These are phyloP conservation scores for Ogataea hybrid DNA, from an alignment of 1,139 yeast species.

Conservation along the genomic window DNA sequence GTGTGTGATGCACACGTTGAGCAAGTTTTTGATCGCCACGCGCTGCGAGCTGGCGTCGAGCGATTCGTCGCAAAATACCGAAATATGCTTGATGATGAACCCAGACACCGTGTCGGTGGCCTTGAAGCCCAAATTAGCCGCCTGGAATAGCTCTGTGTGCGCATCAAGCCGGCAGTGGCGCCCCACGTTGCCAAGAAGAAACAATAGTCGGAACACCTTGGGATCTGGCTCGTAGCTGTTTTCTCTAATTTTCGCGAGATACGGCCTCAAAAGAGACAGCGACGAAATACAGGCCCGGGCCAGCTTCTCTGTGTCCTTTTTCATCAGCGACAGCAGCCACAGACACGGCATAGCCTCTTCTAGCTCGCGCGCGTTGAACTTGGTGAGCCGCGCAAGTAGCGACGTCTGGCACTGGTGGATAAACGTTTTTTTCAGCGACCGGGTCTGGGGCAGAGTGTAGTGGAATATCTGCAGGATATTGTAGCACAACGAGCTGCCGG, in stretches of 20 bases:
- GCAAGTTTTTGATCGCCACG: slow-evolving; percentile 54
- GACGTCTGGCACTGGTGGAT: slow-evolving; percentile 49
- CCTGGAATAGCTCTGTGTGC: slow-evolving; percentile 40
- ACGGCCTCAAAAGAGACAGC: too few relatives aligned
- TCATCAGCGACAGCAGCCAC: too few relatives aligned
- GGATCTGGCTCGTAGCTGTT: slow-evolving; percentile 35
- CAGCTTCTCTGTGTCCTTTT: too few relatives aligned
- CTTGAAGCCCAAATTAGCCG: slow-evolving; percentile 42
- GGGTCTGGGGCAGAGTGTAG: slow-evolving; percentile 42
- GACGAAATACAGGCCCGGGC: too few relatives aligned
- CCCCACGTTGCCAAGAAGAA: slow-evolving; percentile 68
- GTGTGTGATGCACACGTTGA: slow-evolving; percentile 56
- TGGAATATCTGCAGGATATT: slow-evolving; percentile 55
- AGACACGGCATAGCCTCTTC: slow-evolving; percentile 72
- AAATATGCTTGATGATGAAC: slow-evolving; percentile 52
- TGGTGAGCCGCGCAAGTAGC: slow-evolving; percentile 55
- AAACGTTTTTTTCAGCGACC: slow-evolving; percentile 50
- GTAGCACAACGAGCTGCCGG: slow-evolving; percentile 40
- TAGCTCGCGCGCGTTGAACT: slow-evolving; percentile 54
- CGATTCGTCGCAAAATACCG: slow-evolving; percentile 46
- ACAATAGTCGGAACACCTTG: slow-evolving; percentile 55
- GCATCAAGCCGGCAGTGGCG: slow-evolving; percentile 59
- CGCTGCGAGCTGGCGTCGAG: slow-evolving; percentile 37
- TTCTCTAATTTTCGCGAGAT: too few relatives aligned
- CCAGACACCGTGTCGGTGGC: slow-evolving; percentile 54